Evolutionary conservation across 345 rosid genomes (phyloP).

Genomic region (Nasturtium officinale): DNA sequence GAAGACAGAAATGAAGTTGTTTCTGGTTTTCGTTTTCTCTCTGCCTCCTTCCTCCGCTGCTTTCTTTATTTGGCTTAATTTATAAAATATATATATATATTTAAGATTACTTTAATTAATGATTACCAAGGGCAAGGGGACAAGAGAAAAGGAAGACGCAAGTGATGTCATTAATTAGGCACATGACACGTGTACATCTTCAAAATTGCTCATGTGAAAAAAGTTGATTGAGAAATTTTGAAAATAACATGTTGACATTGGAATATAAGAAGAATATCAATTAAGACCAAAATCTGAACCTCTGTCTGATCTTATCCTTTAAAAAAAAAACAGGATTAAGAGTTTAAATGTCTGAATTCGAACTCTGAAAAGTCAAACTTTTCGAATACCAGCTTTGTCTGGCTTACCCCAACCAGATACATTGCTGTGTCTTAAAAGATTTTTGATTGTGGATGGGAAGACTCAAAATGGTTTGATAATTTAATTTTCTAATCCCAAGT

Average conservation of each 20-base stretch:
- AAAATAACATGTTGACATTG: neutral
- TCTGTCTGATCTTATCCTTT: neutral
- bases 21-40: slow-evolving; percentile 24
- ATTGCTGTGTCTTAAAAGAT: neutral
- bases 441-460: neutral
- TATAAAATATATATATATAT: neutral
- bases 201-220: neutral
- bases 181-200: slow-evolving; percentile 22
- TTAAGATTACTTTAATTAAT: slow-evolving; percentile 12
- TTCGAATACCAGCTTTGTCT: neutral
- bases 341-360: neutral
- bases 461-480: neutral
- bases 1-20: neutral
- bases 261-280: neutral
- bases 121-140: slow-evolving; percentile 23
- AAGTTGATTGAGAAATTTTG: neutral
- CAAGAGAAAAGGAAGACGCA: slow-evolving; percentile 29
- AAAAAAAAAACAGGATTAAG: neutral
- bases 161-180: slow-evolving; percentile 23
- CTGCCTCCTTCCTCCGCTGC: neutral
- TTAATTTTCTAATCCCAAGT: neutral
- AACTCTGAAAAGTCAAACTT: neutral
- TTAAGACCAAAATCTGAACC: neutral
- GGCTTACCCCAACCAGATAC: neutral
- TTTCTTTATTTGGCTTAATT: neutral